Evolutionary conservation across 768 basidiomycete genomes (phyloP), one percentile per base, ranked within the genome.

Genomic region (Lactarius vividus): DNA sequence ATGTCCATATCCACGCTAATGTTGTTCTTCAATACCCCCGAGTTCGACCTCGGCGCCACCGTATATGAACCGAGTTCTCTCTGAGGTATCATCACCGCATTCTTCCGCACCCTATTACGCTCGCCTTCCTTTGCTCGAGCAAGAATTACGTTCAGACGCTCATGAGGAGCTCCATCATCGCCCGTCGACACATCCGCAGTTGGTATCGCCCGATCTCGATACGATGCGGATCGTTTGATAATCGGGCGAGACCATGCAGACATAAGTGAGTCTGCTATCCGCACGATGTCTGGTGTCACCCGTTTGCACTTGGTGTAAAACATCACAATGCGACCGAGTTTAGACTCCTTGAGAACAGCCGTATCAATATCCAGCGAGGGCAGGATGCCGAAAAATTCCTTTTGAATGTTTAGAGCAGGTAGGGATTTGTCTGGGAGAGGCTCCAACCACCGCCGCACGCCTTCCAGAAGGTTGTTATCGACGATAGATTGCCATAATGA

Each of bases 251-350:
- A 92, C 94, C 94, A 96, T 7, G 80, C 76, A 15, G 86, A 89
- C 46, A 98, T 87, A 65, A 99, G 89, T 57, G 89, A 86, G 67
- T 88, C 84, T 11, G 96, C 96, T 52, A 86, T 85, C 61, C 92
- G 87, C n/a, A 81, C 77, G 62, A 99, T 88, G 60, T 89, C 87
- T 0, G 90, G 83, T 4, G 89, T 88, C 56, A 94, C 94, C 54
- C 94, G 89, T 75, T 90, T 93, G 82, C 90, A 92, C 74, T 95
- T 95, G 28, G 95, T 96, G 81, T 99, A 99, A 78, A 98, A 98
- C 33, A 96, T 79, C 44, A 98, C 81, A 71, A 98, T 84, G 64
- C 89, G 88, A 18, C 97, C 97, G 4, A 99, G 82, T 0, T 88
- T 87, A 1, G 92, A 92, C 74, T 96, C 93, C 74, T 96, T 96